Base-by-base conservation (phyloP, 441 rosid genomes). In the Erodium trifolium region DNA sequence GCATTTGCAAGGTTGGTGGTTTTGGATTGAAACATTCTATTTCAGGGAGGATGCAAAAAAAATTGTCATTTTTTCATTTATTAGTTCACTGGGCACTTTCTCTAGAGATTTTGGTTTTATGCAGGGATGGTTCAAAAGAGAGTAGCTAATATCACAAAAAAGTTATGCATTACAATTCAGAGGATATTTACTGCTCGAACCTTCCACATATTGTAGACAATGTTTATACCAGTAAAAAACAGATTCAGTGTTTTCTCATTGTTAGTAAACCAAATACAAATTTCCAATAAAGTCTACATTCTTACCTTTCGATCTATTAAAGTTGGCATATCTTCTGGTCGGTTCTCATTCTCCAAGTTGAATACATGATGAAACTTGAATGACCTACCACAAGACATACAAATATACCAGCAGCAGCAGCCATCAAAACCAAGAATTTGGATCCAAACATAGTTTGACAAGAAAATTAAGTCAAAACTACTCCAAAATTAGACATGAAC, bases 301-400 rank as follows among this genome's bases (percentile, higher is more conserved):
- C 39, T 23, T 65, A 76, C 78, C 78, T 71, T 76, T 14, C 78
- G 72, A 59, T 76, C 78, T 27, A 76, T 76, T 63, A 76, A 68
- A 41, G 73, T 76, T 39, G 78, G 78, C 35, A 75, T 76, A 59
- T 76, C 78, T 45, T 76, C 78, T 0, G 67, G 67, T 55, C 78
- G 72, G 63, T 76, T 76, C 45, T 76, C 78, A 34, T 65, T 76
- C 47, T 76, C 78, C 69, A 76, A 43, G 57, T 76, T 76, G 65
- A 76, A 76, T 18, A 76, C 78, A 55, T 63, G 65, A 34, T 76
- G 78, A 63, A 76, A 47, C 45, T 76, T 71, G 64, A 76, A 76
- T 55, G 78, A 71, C 75, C 78, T 76, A 67, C 12, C 3, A 63
- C 10, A 63, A 65, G 9, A 4, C 17, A 63, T 5, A 34, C 16